Percentiles rank a stretch among this genome's conserved stretches.
Evolutionary conservation across 768 basidiomycete species (phyloP).

Genomic region (Pisolithus marmoratus): DNA sequence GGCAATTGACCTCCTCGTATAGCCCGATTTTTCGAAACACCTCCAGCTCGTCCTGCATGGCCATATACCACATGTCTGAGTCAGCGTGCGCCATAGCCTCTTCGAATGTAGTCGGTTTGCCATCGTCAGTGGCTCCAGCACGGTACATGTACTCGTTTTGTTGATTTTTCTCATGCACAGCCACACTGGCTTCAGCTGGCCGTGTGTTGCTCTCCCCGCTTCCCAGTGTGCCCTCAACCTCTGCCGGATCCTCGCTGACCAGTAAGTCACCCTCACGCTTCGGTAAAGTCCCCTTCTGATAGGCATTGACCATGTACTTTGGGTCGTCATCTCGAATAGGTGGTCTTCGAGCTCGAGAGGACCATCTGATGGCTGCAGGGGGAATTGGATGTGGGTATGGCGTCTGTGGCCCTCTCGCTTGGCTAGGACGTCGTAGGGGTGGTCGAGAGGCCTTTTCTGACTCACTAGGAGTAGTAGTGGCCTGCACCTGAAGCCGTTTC

Average conservation of each 20-base stretch:
- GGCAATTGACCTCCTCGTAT: slow-evolving; percentile 2
- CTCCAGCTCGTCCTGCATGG: not conserved
- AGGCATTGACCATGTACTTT: not conserved
- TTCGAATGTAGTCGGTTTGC: not conserved
- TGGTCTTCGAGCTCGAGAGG: not conserved
- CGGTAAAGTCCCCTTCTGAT: not conserved
- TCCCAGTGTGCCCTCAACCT: not conserved
- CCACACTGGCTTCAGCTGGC: too few species aligned
- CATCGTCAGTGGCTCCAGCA: not conserved
- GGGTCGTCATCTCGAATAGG: not conserved
- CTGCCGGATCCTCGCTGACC: too few species aligned
- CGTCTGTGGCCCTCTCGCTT: not conserved
- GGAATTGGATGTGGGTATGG: slow-evolving; percentile 2
- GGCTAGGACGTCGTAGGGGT: not conserved
- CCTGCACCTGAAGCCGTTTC: too few species aligned
- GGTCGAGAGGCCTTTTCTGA: not conserved
- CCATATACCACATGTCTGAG: not conserved
- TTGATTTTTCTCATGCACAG: not conserved
- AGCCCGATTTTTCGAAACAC: not conserved
- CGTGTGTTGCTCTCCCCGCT: not conserved
- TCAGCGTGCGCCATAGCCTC: not conserved
- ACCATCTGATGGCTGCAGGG: not conserved
- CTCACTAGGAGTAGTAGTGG: too few species aligned
- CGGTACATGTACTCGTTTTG: not conserved
- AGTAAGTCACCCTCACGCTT: too few species aligned